Conservation (phyloP, 176 grass and related monocot genomes). For the Chloris gayana region DNA sequence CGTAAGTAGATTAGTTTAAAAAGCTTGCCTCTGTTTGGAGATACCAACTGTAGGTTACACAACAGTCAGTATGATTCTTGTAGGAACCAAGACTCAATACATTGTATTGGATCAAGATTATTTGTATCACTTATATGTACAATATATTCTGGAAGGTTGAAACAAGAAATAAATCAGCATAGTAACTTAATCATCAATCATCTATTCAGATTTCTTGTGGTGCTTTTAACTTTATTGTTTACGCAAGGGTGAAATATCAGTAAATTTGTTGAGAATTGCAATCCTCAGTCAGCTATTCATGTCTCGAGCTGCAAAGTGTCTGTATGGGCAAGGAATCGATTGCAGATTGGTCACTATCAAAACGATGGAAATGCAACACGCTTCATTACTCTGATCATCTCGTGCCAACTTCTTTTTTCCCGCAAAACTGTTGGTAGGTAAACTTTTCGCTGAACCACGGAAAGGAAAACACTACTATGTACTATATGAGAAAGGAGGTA, state of each 20-base stretch:
- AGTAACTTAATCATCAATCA: background rate
- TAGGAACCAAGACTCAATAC: slow-evolving; percentile 3
- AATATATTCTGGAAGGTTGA: slow-evolving; percentile 29
- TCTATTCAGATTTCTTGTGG: slow-evolving; percentile 1
- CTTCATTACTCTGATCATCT: background rate
- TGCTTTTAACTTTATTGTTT: slow-evolving; percentile 29
- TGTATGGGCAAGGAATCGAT: background rate
- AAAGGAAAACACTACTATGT: background rate
- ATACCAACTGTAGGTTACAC: slow-evolving; percentile 27
- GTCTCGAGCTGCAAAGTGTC: background rate
- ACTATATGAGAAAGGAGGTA: background rate
- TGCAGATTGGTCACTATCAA: background rate
- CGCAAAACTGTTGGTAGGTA: background rate
- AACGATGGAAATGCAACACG: background rate
- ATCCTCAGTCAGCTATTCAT: background rate
- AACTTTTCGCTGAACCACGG: background rate
- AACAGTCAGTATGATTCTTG: slow-evolving; percentile 8
- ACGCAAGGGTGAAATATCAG: slow-evolving; percentile 9
- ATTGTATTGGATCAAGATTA: slow-evolving; percentile 39
- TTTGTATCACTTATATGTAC: slow-evolving; percentile 29
- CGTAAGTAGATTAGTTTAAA: background rate
- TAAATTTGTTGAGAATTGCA: background rate
- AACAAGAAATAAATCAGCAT: slow-evolving; percentile 41
- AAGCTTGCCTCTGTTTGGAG: slow-evolving; percentile 24
- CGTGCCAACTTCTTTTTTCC: background rate